Conservation (phyloP, 2,329 filamentous ascomycete species). For the Fusarium tuaranense region DNA sequence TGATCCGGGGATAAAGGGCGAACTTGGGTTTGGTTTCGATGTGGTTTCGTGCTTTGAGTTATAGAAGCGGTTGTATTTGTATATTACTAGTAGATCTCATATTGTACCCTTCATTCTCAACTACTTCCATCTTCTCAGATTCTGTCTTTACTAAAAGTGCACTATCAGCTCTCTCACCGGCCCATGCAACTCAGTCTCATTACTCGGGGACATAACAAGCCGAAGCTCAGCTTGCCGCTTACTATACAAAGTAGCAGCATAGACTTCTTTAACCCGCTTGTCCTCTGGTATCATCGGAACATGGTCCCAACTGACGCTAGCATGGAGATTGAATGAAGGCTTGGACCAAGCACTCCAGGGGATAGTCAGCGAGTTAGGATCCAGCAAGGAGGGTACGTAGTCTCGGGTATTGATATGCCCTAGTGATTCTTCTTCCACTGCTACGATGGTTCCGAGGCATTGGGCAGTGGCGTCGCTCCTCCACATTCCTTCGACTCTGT, state of each 20-base stretch:
- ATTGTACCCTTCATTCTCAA: not conserved
- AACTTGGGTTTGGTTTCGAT: not conserved
- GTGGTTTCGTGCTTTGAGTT: not conserved
- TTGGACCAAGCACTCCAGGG: not conserved
- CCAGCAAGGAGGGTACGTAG: not conserved
- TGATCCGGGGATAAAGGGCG: not conserved
- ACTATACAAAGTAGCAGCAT: not conserved
- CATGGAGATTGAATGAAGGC: not conserved
- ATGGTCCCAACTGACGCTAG: not conserved
- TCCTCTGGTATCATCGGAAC: not conserved
- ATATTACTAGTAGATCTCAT: not conserved
- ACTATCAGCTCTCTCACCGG: not conserved
- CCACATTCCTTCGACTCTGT: constrained; percentile 46
- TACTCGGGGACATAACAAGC: not conserved
- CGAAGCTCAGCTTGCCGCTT: not conserved
- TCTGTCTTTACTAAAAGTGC: not conserved
- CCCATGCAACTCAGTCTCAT: not conserved
- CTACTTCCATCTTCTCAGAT: not conserved
- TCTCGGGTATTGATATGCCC: not conserved
- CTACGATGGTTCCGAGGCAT: constrained; percentile 29
- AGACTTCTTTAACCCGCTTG: constrained; percentile 3
- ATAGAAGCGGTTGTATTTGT: not conserved
- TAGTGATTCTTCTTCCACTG: constrained; percentile 25
- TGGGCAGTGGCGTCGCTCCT: constrained; percentile 36
- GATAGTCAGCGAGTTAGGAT: not conserved